Conservation (phyloP, 2,329 filamentous ascomycete species). For the Aspergillus sp. region DNA sequence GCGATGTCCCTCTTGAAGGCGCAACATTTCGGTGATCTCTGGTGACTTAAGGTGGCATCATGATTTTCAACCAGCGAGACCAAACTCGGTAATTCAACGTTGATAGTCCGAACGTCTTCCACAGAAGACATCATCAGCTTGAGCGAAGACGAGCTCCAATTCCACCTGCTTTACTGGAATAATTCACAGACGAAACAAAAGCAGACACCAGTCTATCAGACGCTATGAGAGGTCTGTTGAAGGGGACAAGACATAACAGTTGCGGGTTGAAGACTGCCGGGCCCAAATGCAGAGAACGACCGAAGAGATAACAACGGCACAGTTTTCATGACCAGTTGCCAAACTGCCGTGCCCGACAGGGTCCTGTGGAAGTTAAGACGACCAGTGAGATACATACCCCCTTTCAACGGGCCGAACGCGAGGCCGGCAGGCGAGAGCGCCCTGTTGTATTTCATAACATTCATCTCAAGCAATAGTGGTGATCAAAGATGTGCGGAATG, state of each 20-base stretch:
- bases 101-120: not conserved
- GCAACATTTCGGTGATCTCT: not conserved
- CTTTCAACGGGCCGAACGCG: not conserved
- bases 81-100: not conserved
- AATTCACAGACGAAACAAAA: slow-evolving; percentile 13
- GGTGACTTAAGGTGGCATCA: not conserved
- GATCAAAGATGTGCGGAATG: not conserved
- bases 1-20: not conserved
- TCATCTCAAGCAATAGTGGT: not conserved
- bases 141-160: not conserved
- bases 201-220: slow-evolving; percentile 5
- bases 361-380: slow-evolving; percentile 2
- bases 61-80: not conserved
- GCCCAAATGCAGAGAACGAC: not conserved
- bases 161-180: slow-evolving; percentile 13
- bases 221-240: not conserved
- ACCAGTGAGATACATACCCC: slow-evolving; percentile 4
- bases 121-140: not conserved
- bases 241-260: slow-evolving; percentile 1
- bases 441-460: not conserved
- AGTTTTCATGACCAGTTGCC: not conserved
- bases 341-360: slow-evolving; percentile 5
- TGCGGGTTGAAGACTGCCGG: not conserved
- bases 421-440: not conserved
- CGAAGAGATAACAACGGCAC: not conserved